phyloP scores from a whole-genome alignment of 148 eudicot genomes.

The Rheum nobile region DNA sequence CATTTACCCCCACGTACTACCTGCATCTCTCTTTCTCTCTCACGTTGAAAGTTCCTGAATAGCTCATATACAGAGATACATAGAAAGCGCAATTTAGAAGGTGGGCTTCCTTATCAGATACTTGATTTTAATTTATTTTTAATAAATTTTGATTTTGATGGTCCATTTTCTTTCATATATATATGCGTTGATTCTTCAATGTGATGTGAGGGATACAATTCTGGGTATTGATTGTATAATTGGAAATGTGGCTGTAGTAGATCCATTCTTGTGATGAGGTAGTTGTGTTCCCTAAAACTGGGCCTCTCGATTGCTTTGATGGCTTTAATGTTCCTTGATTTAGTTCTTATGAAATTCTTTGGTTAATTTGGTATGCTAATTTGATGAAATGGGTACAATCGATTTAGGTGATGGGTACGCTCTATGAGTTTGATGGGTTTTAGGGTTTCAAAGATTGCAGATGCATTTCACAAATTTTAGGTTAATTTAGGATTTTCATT shows the following conservation, averaged over 20 bases:
- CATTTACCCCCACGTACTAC: constrained; percentile 2
- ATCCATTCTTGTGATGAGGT: not conserved
- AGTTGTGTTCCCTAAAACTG: not conserved
- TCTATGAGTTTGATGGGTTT: not conserved
- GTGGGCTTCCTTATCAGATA: not conserved
- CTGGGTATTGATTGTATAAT: not conserved
- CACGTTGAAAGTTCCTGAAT: not conserved
- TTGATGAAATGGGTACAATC: not conserved
- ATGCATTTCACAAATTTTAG: not conserved
- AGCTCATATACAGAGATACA: not conserved
- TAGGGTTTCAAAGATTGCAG: not conserved
- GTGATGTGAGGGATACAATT: not conserved
- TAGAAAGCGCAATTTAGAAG: not conserved
- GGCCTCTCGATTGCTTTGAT: not conserved
- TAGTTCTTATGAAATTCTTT: not conserved
- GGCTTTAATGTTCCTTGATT: not conserved
- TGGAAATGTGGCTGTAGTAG: not conserved
- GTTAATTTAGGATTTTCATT: not conserved
- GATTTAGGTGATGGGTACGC: not conserved
- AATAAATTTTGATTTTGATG: not conserved
- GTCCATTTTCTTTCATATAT: not conserved
- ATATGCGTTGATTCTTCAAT: not conserved
- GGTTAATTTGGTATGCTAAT: not conserved
- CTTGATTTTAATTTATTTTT: not conserved
- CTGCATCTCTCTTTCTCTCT: not conserved